A percentile compares a stretch with the other conserved stretches of the same genome.
Evolutionary conservation across 2,329 filamentous ascomycete genomes (phyloP).

Genomic region (Trichoderma oligosporum): DNA sequence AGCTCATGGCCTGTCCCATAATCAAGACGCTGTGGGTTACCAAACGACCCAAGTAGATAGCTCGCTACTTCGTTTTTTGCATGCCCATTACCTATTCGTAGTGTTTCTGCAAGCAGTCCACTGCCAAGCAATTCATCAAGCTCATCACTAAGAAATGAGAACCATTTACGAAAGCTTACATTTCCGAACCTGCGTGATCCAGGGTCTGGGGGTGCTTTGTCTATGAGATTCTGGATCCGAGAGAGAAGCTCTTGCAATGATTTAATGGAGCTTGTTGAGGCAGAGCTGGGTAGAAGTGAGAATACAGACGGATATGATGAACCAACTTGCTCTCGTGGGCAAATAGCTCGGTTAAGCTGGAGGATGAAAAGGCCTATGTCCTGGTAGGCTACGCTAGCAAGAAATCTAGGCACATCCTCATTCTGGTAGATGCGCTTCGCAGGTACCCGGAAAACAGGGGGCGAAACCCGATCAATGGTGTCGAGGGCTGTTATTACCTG

Average conservation of each 20-base stretch:
- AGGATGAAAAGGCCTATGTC: conserved; percentile 85
- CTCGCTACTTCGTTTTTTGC: conserved; percentile 65
- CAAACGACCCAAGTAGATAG: conserved; percentile 83
- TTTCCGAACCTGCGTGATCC: conserved; percentile 92
- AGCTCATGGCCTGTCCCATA: conserved; percentile 96
- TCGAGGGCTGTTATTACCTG: conserved; percentile 34
- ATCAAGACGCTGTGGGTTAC: conserved; percentile 83
- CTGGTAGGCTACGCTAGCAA: conserved; percentile 75
- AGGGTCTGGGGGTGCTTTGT: conserved; percentile 76
- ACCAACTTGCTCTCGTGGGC: conserved; percentile 58
- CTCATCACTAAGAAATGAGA: conserved; percentile 61
- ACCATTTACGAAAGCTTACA: conserved; percentile 83
- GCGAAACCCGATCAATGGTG: conserved; percentile 46
- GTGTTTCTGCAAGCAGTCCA: conserved; percentile 30
- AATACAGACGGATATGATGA: conserved; percentile 39
- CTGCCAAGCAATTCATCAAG: conserved; percentile 38
- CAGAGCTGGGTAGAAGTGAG: conserved; percentile 38
- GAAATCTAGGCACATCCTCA: conserved; percentile 75
- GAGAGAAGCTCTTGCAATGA: conserved; percentile 64
- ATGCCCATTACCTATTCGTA: conserved; percentile 36
- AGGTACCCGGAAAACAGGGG: conserved; percentile 62
- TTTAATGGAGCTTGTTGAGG: conserved; percentile 51
- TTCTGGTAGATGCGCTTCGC: conserved; percentile 81
- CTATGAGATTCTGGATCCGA: conserved; percentile 62
- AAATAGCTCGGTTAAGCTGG: conserved; percentile 84